Percentiles rank a stretch among this genome's conserved stretches.
Evolutionary conservation across 345 rosid species (phyloP).

Genomic region (Hirschfeldia incana): DNA sequence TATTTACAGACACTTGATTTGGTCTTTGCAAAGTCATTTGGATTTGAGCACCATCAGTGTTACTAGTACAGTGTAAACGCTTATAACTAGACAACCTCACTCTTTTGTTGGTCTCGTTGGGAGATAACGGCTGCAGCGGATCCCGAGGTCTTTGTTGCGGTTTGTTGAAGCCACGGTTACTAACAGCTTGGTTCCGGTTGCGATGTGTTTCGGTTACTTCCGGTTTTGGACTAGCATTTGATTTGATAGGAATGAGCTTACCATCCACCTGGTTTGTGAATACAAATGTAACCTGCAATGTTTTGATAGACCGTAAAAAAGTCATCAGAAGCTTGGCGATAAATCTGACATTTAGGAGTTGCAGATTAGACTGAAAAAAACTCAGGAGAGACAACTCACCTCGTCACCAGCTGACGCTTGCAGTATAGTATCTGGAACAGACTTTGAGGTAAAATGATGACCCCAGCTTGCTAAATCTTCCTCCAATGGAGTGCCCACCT

Average conservation of each 20-base stretch:
- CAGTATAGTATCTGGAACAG: slow-evolving; percentile 81
- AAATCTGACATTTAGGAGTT: no score
- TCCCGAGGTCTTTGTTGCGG: slow-evolving; percentile 45
- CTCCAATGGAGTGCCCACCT: slow-evolving; percentile 89
- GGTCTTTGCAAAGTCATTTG: slow-evolving; percentile 47
- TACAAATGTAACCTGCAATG: slow-evolving; percentile 74
- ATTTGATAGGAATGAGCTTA: slow-evolving; percentile 81
- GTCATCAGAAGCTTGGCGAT: background rate
- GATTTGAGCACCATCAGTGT: slow-evolving; percentile 12
- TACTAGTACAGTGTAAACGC: slow-evolving; percentile 34
- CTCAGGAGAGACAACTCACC: slow-evolving; percentile 44
- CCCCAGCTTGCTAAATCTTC: slow-evolving; percentile 94
- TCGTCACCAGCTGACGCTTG: slow-evolving; percentile 96
- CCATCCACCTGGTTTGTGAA: slow-evolving; percentile 95
- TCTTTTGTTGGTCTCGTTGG: slow-evolving; percentile 21
- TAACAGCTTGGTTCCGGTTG: slow-evolving; percentile 36
- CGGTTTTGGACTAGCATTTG: slow-evolving; percentile 45
- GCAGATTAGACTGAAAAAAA: background rate
- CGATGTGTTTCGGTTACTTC: slow-evolving; percentile 28
- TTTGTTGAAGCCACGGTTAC: slow-evolving; percentile 36
- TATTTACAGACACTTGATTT: slow-evolving; percentile 35
- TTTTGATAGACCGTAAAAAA: slow-evolving; percentile 6
- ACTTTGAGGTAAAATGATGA: slow-evolving; percentile 68
- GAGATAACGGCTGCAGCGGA: slow-evolving; percentile 37
- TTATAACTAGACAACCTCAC: slow-evolving; percentile 38